Base-by-base conservation (phyloP, 768 basidiomycete species). In the Filobasidium wieringae region DNA sequence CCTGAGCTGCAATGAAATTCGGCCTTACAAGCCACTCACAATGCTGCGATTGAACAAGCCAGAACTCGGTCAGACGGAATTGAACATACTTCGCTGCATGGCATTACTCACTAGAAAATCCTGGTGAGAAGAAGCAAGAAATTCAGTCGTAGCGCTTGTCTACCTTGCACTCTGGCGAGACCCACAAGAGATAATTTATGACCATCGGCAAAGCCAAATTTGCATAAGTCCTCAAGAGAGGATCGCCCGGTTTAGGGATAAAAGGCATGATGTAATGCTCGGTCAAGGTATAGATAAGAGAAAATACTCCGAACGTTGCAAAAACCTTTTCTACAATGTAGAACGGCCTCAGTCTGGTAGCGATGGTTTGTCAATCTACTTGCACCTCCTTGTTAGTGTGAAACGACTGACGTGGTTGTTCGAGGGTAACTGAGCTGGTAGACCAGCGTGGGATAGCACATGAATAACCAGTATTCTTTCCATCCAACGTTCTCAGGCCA, bases 351-450 rank as follows among this genome's bases (percentile, higher is more conserved):
- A 78, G 70, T 12, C 76, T 77, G 59, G 5, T 34, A 7, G 5
- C 19, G 33, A 45, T 47, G 26, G 32, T 26, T 0, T 36, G 32
- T 31, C 24, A 36, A 19, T 33, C 4, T n/a, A 26, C 36, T 27
- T 0, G 47, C 22, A 17, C 11, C 14, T 12, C 15, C 29, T 24
- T 6, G 39, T n/a, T 12, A 7, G 41, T 17, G 34, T 32, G n/a
- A 43, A 29, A 19, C 12, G 33, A 74, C 81, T 51, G 67, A 88
- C 88, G 79, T 76, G 31, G 87, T 82, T 9, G 93, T 96, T 51
- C 93, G 77, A 9, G 93, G 93, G 72, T 92, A 99, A 74, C 96
- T 92, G 32, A 97, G 78, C 72, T 97, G 91, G 68, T 99, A 99
- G 7, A 96, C 91, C 40, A 99, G 79, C 0, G 89, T 89, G 14